Evolutionary conservation across 495 filamentous ascomycete species (phyloP), one percentile per base, ranked within the genome.

Genomic region (Immersiella caudata): DNA sequence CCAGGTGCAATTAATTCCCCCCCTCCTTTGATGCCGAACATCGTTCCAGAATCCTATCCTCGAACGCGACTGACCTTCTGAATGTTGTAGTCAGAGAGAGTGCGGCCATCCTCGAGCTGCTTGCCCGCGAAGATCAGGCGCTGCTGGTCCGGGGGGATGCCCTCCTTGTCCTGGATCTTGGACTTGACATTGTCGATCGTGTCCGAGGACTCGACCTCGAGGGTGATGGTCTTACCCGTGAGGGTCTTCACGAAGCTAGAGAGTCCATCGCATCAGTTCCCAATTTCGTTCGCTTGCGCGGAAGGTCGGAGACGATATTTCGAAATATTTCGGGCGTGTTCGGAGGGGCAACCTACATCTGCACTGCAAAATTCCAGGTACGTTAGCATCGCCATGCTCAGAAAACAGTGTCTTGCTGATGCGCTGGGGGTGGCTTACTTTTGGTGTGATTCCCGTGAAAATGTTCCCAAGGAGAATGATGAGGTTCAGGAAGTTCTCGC

Each of bases 111-210:
- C 89, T 99, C 95, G 70, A 99, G 90, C 86, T 99, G 95, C 89
- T 99, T 99, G 81, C 95, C 95, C 73, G 95, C 95, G 81, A 99
- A 99, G 88, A 99, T 99, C 84, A 99, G 84, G 73, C 95, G 94
- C 87, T 99, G 95, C 84, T 98, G 95, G 83, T 98, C 95, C 68
- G 95, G 95, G 70, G 95, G 95, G 76, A 99, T 99, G 75, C 95
- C 95, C 84, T 99, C 95, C 91, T 99, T 99, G 84, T 99, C 95
- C 86, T 99, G 94, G 81, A 96, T 96, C 88, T 96, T 96, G 81
- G 86, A 85, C 86, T 94, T 96, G 80, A 96, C 92, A 87, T 95
- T 95, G 87, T 96, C 95, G 90, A 99, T 98, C 71, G 95, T 97
- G 85, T 98, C 94, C 79, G 88, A 91, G 80, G 93, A 96, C 88